Base-by-base conservation (phyloP, 208 protist species). In the Vickermania spadyakhi region DNA sequence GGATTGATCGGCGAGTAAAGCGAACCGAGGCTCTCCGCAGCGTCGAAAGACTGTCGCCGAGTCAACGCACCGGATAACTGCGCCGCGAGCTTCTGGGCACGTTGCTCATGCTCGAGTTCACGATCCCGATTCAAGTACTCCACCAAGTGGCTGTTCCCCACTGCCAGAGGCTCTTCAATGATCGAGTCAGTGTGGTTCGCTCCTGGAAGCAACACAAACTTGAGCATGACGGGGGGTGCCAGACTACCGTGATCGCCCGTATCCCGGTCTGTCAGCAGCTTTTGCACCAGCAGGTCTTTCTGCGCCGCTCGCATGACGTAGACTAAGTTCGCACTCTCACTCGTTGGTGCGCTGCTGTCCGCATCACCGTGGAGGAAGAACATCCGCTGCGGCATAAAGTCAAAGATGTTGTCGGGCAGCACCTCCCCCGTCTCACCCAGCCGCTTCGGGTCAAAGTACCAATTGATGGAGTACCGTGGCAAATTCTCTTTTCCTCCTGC, bases 301-400 rank as follows among this genome's bases (percentile, higher is more conserved):
- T 90, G 84, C 0, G 84, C 79, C 54, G 77, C 72, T 54, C 77
- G 75, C 70, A 91, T 80, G 2, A 75, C 23, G 54, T 89, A 79
- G 18, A 73, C 83, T 25, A 94, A 52, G 50, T 85, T 81, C n/a
- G 74, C 73, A 31, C 77, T 84, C 82, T 94, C 88, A 52, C 72
- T 75, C 49, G 84, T 50, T 2, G 88, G 88, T 1, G 88, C 81
- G 52, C 77, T 85, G 58, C 62, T 80, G 70, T 94, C 88, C 0
- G 68, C 73, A 56, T 91, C 88, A 30, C 88, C 88, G 61, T 94
- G 88, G 29, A 92, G 68, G 50, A 92, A 89, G 60, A 76, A 81
- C 79, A 94, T 94, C 25, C 61, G 63, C 54, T 65, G 53, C 14
- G 88, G 88, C 25, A 94, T 60, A 62, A 79, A 86, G 55, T 94